These are phyloP conservation scores for Williopsis jadinii DNA, from an alignment of 1,139 yeast genomes.

Conservation along the genomic window DNA sequence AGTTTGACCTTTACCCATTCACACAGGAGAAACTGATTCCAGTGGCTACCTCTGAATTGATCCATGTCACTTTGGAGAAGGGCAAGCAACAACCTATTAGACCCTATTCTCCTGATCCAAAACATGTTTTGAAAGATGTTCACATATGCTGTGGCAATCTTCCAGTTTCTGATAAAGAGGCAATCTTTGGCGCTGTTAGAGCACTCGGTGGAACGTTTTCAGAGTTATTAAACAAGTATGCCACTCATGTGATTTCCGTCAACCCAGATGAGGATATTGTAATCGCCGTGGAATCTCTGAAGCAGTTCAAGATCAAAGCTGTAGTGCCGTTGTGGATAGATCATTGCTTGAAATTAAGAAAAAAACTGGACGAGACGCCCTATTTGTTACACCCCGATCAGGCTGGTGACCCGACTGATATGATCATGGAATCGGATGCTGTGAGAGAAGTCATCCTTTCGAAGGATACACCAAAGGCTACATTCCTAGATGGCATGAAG, in stretches of 20 bases:
- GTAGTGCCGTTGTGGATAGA: conserved; percentile 76
- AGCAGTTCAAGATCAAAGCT: conserved; percentile 42
- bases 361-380: conserved; percentile 43
- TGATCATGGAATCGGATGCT: conserved; percentile 22
- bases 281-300: conserved; percentile 32
- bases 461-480: conserved; percentile 1
- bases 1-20: conserved; percentile 48
- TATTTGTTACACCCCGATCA: conserved; percentile 33
- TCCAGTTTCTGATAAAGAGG: conserved; percentile 54
- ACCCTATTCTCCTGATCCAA: conserved; percentile 58
- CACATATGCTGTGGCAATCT: conserved; percentile 57
- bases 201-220: conserved; percentile 72
- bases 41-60: conserved; percentile 62
- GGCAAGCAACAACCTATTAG: conserved; percentile 42
- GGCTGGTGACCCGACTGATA: conserved; percentile 11
- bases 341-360: conserved; percentile 53
- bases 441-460: conserved; percentile 10
- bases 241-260: conserved; percentile 70
- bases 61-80: conserved; percentile 39
- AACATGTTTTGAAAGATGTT: conserved; percentile 52
- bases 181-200: conserved; percentile 55
- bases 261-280: conserved; percentile 44
- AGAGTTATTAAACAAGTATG: conserved; percentile 56
- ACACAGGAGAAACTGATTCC: conserved; percentile 57
- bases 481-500: conserved; percentile 17